phyloP scores from a whole-genome alignment of 1,284 basidiomycete species.

The Marasmius fiardii region DNA sequence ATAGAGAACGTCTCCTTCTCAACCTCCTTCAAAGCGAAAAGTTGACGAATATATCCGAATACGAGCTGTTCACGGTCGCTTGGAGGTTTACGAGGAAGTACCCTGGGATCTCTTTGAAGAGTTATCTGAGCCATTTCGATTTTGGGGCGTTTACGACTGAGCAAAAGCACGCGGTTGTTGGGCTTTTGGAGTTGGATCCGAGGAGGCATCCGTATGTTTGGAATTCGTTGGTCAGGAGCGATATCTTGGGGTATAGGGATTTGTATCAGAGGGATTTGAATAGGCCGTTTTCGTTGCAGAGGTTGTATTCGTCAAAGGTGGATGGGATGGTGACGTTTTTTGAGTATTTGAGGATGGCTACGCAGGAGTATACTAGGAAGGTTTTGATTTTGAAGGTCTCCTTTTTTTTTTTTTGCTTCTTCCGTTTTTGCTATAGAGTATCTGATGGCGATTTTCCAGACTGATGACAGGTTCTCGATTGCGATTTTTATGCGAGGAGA shows the following conservation, averaged over 20 bases:
- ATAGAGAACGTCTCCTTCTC: constrained; percentile 33
- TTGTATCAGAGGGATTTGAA: constrained; percentile 46
- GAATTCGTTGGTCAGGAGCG: constrained; percentile 59
- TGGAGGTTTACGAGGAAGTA: constrained; percentile 41
- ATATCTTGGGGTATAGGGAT: constrained; percentile 49
- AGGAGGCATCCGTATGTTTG: constrained; percentile 47
- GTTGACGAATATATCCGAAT: constrained; percentile 54
- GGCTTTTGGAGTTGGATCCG: constrained; percentile 33
- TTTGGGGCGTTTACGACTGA: constrained; percentile 48
- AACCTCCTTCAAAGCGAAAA: constrained; percentile 41
- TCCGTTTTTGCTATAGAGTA: neutral
- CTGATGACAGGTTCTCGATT: constrained; percentile 55
- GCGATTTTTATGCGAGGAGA: constrained; percentile 60
- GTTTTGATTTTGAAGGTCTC: constrained; percentile 55
- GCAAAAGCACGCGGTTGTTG: constrained; percentile 50
- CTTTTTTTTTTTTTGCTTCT: neutral
- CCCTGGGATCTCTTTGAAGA: constrained; percentile 35
- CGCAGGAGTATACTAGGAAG: constrained; percentile 53
- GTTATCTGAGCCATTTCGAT: constrained; percentile 48
- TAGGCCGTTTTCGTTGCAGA: constrained; percentile 52
- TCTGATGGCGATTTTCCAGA: constrained; percentile 31
- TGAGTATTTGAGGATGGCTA: constrained; percentile 52
- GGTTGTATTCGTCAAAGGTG: constrained; percentile 53
- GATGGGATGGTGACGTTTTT: constrained; percentile 57
- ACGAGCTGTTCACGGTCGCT: constrained; percentile 51